Evolutionary conservation across 129 eudicot genomes (phyloP).

Genomic region (Artemisia argyi): DNA sequence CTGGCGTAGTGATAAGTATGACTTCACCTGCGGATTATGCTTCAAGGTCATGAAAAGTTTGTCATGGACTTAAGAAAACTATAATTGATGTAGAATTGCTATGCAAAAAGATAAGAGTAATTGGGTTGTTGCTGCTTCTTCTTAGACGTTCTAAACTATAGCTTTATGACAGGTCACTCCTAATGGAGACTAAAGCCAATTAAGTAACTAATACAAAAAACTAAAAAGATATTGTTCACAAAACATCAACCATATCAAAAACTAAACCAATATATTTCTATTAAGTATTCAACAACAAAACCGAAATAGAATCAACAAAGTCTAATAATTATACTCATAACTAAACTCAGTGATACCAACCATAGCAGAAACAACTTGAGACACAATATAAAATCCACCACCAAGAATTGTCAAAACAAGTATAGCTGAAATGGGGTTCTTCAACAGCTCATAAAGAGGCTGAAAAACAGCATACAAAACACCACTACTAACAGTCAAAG

Average conservation of each 20-base stretch:
- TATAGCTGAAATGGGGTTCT: slow-evolving; percentile 91
- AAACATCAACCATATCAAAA: slow-evolving; percentile 3
- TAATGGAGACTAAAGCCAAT: no score
- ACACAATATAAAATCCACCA: slow-evolving; percentile 69
- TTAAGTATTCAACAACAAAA: slow-evolving; percentile 1
- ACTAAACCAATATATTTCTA: not conserved
- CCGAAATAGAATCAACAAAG: slow-evolving; percentile 10
- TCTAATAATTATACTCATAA: slow-evolving; percentile 67
- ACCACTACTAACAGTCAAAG: slow-evolving; percentile 87
- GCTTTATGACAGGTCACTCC: no score
- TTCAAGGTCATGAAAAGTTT: no score
- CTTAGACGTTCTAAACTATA: no score
- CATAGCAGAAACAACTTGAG: slow-evolving; percentile 94
- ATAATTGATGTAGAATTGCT: no score
- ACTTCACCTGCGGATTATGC: no score
- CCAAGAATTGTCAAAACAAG: slow-evolving; percentile 62
- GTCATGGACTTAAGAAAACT: no score
- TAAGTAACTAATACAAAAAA: no score
- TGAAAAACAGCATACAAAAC: slow-evolving; percentile 61
- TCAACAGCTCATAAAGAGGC: slow-evolving; percentile 79
- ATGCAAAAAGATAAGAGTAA: no score
- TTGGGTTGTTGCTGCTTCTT: no score
- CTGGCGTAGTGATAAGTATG: no score
- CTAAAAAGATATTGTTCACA: not conserved
- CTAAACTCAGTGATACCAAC: slow-evolving; percentile 83